Base-by-base conservation (phyloP, 108 stramenopile species). In the Seminavis robusta region DNA sequence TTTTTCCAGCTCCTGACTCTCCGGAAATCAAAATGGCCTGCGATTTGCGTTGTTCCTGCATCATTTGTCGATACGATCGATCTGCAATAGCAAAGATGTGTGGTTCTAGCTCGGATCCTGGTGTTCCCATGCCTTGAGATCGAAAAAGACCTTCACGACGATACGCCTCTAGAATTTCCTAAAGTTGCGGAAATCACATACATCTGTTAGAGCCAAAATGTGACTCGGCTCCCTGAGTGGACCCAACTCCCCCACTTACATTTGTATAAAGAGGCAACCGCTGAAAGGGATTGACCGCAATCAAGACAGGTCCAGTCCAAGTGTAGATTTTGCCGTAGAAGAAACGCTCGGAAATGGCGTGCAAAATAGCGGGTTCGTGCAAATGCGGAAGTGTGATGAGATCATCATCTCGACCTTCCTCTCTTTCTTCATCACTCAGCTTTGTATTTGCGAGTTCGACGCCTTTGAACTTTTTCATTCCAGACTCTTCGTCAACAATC, bases 241-340 rank as follows among this genome's bases (percentile, higher is more conserved):
- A n/a, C n/a, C n/a, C n/a, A n/a, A n/a, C n/a, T n/a, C n/a, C n/a
- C n/a, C 21, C 48, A 69, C 93, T 84, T 70, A 86, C 85, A 64
- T 70, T 71, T 1, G 85, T 79, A 65, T 98, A 99, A 20, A 98
- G 66, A 4, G 91, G 89, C 47, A 98, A 70, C 13, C 92, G 77
- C 63, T 95, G 84, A 73, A 95, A 97, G 17, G 99, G 99, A 64
- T 99, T 99, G 25, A 99, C 95, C 36, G 97, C 95, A 73, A 99
- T 99, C 48, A 99, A 71, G 23, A 99, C 95, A 24, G 98, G 93
- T 13, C 98, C 98, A 15, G 96, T 98, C 91, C 92, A 98, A 6
- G 99, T 99, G 73, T 99, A 99, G 63, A 99, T 99, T 55, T 84
- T 76, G 20, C 89, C 93, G 17, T 73, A 56, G 57, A 81, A 77